Percentiles rank a stretch among this genome's conserved stretches.
These are phyloP conservation scores for Pichia sp. DNA, from an alignment of 1,139 yeast genomes.

Conservation along the genomic window DNA sequence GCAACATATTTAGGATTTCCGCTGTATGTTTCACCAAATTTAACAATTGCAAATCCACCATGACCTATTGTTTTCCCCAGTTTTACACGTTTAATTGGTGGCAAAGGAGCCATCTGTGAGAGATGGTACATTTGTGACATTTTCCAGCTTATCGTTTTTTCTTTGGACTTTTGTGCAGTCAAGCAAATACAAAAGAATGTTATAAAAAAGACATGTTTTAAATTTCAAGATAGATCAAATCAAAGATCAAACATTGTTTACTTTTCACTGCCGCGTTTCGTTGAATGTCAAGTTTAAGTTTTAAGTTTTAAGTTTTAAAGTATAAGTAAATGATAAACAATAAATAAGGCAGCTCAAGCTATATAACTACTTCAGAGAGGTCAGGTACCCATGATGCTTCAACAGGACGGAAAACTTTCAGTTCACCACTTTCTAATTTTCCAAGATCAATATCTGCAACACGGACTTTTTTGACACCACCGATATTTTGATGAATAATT, in stretches of 20 bases:
- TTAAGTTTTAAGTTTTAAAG: background rate
- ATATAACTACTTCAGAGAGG: conserved; percentile 27
- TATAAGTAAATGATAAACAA: background rate
- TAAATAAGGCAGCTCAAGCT: background rate
- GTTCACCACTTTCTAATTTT: conserved; percentile 42
- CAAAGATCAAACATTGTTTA: background rate
- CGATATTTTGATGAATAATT: conserved; percentile 59
- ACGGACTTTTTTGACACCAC: conserved; percentile 44
- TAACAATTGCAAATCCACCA: conserved; percentile 32
- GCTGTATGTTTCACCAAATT: conserved; percentile 22
- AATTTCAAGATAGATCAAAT: background rate
- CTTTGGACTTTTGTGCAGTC: background rate
- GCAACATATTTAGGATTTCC: conserved; percentile 35
- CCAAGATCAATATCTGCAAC: conserved; percentile 40
- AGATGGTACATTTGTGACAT: conserved; percentile 24
- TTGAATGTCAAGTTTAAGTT: background rate
- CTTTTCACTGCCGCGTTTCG: background rate
- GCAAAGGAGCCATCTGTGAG: conserved; percentile 30
- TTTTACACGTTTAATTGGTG: conserved; percentile 17
- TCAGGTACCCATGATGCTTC: conserved; percentile 48
- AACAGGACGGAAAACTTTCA: conserved; percentile 51
- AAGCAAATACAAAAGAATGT: background rate
- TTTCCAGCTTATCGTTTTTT: background rate
- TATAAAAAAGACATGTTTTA: background rate
- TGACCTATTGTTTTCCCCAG: conserved; percentile 32